phyloP scores from a whole-genome alignment of 148 eudicot species.

The Silene conica region DNA sequence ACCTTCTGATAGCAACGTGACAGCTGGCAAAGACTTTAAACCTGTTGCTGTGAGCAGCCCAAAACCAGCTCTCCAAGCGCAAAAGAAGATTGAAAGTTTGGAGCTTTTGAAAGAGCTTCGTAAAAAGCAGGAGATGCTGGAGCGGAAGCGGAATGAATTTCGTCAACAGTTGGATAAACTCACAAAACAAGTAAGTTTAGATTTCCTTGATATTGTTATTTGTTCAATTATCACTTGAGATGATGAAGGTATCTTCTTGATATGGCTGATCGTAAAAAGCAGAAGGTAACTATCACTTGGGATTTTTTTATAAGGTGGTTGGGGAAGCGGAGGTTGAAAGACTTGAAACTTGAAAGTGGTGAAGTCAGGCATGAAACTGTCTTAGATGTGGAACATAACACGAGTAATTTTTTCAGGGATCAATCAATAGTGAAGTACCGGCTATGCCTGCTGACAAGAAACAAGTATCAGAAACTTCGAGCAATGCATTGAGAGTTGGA shows the following conservation, averaged over 20 bases:
- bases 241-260: neutral
- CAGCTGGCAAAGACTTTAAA: slow-evolving; percentile 36
- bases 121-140: slow-evolving; percentile 89
- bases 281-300: neutral
- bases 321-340: too few relatives aligned
- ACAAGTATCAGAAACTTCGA: slow-evolving; percentile 41
- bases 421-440: slow-evolving; percentile 52
- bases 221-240: neutral
- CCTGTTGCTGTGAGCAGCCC: slow-evolving; percentile 32
- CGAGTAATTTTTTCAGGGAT: slow-evolving; percentile 45
- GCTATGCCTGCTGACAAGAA: slow-evolving; percentile 47
- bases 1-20: slow-evolving; percentile 30
- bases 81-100: slow-evolving; percentile 68
- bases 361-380: neutral
- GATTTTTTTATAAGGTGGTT: neutral
- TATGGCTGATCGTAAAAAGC: neutral
- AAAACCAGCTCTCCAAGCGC: slow-evolving; percentile 44
- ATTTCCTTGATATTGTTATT: neutral
- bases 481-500: slow-evolving; percentile 33
- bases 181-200: slow-evolving; percentile 57
- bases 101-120: slow-evolving; percentile 84
- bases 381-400: neutral
- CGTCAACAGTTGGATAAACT: slow-evolving; percentile 62
- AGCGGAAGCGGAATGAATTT: slow-evolving; percentile 69
- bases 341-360: neutral